These are phyloP conservation scores for Silene uniflora DNA, from an alignment of 148 eudicot species.

Conservation along the genomic window DNA sequence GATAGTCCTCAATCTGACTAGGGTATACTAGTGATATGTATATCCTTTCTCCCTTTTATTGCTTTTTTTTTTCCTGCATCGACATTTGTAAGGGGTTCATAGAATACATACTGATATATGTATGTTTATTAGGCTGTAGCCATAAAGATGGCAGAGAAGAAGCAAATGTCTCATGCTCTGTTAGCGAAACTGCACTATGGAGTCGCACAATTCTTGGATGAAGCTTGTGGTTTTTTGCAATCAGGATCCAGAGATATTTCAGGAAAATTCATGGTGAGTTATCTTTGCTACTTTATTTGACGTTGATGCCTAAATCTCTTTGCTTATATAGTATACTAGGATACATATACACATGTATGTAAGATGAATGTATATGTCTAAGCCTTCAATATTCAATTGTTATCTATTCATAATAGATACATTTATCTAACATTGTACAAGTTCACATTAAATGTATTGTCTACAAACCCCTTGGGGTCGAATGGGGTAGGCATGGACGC, in stretches of 20 bases:
- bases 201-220: conserved; percentile 47
- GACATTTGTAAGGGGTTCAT: not conserved
- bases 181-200: conserved; percentile 75
- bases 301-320: no score
- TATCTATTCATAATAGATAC: no score
- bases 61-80: not conserved
- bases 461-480: no score
- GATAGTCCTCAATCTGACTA: not conserved
- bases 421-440: no score
- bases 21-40: not conserved
- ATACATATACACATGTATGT: no score
- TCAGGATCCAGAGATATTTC: conserved; percentile 41
- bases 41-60: not conserved
- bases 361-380: no score
- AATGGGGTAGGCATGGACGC: no score
- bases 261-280: conserved; percentile 45
- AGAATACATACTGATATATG: not conserved
- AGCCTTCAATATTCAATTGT: no score
- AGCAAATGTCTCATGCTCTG: conserved; percentile 40
- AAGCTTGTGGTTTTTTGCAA: conserved; percentile 42
- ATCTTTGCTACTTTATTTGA: not conserved
- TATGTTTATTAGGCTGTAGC: conserved; percentile 41
- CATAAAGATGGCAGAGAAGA: conserved; percentile 65
- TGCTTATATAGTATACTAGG: no score
- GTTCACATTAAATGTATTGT: no score